These are phyloP conservation scores for Metschnikowia cubensis DNA, from an alignment of 805 yeast species.

Conservation along the genomic window DNA sequence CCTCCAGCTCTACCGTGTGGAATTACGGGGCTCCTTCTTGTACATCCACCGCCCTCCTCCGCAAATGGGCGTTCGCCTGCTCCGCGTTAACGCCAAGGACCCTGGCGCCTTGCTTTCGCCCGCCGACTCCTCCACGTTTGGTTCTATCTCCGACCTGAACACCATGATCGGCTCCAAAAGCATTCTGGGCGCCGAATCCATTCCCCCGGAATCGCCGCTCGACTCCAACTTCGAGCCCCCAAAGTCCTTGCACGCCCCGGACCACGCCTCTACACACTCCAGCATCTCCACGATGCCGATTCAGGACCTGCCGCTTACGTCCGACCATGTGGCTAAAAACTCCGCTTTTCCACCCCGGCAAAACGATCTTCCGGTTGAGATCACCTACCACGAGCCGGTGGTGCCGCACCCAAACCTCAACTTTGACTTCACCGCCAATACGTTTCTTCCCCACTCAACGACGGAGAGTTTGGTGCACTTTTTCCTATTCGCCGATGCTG, in stretches of 20 bases:
- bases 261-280: neutral
- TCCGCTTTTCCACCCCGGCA: neutral
- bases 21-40: constrained; percentile 62
- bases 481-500: constrained; percentile 37
- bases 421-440: constrained; percentile 41
- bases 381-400: constrained; percentile 24
- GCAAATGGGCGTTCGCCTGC: constrained; percentile 17
- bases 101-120: neutral
- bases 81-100: constrained; percentile 8
- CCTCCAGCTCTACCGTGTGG: constrained; percentile 18
- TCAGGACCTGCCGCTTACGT: neutral
- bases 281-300: constrained; percentile 1
- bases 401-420: constrained; percentile 37
- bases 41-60: constrained; percentile 42
- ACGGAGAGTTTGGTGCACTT: constrained; percentile 77
- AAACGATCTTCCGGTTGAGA: neutral
- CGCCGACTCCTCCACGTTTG: neutral
- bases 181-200: neutral
- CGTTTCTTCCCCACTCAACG: constrained; percentile 45
- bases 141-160: neutral
- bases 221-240: neutral
- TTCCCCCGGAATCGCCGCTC: neutral
- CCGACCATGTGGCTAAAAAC: neutral
- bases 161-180: neutral
- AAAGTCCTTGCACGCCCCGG: neutral